Base-by-base conservation (phyloP, 345 rosid species). In the Rhizophora apiculata region DNA sequence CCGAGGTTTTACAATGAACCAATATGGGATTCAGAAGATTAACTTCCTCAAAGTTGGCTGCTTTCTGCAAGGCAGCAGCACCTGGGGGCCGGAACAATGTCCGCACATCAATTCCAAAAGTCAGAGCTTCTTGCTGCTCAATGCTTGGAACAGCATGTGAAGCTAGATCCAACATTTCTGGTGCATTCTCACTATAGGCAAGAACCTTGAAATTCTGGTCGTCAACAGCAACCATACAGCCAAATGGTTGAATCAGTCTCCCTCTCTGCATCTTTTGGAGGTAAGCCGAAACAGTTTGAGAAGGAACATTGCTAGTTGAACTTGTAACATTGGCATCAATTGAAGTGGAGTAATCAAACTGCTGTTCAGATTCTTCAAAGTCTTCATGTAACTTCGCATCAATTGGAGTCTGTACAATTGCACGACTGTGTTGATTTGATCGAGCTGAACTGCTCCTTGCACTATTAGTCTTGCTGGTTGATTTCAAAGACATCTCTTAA, bases 221-320 rank as follows among this genome's bases (percentile, higher is more conserved):
- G 68, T 92, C 90, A 0, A 92, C 87, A 9, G 88, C 94, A 62
- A 92, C 79, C 77, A 92, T 61, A 71, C 96, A 92, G 32, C 97
- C 97, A 68, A 85, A 89, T 30, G 94, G 89, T 73, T 88, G 96
- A 71, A 92, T 85, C 52, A 86, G 78, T 67, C 68, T 72, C 8
- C 97, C 96, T 78, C 92, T 85, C 82, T 89, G 92, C 83, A 88
- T 88, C 72, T 84, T 88, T 69, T 84, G 92, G 64, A 89, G 86
- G 82, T 88, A 92, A 55, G 89, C 83, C 9, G 96, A 85, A 21
- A 88, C 80, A 31, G 86, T 80, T 18, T 84, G 79, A 57, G 92
- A 86, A 56, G 90, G 83, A 68, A 85, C 77, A 68, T 88, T 84
- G 73, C 80, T 74, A 1, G 89, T 83, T 10, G 96, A 84, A 75